phyloP scores from a whole-genome alignment of 257 asterid genomes.

The Buddleja alternifolia region DNA sequence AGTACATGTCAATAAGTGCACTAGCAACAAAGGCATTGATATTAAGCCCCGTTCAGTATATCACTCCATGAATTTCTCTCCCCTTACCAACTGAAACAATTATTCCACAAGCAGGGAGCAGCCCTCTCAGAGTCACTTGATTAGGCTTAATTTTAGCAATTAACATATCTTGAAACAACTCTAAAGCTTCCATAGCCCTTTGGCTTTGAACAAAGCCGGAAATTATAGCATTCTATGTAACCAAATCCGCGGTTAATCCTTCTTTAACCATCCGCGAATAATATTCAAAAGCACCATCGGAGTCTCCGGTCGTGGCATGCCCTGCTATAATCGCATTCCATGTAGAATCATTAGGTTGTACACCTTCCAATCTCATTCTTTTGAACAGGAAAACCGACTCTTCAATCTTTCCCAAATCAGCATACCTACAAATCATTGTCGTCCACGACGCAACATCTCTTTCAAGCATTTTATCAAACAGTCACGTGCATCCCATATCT shows the following conservation, averaged over 20 bases:
- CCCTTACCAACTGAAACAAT: slow-evolving; percentile 45
- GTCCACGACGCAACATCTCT: slow-evolving; percentile 76
- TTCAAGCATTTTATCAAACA: slow-evolving; percentile 56
- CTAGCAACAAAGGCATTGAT: slow-evolving; percentile 58
- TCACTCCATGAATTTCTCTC: slow-evolving; percentile 59
- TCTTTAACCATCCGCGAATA: slow-evolving; percentile 49
- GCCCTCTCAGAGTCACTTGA: slow-evolving; percentile 56
- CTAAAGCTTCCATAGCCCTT: slow-evolving; percentile 45
- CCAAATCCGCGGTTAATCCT: slow-evolving; percentile 55
- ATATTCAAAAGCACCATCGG: slow-evolving; percentile 43
- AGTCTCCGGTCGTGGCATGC: slow-evolving; percentile 55
- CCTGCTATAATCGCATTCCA: slow-evolving; percentile 63
- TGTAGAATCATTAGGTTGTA: slow-evolving; percentile 52
- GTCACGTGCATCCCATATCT: slow-evolving; percentile 40
- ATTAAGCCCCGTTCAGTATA: slow-evolving; percentile 42
- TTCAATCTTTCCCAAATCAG: slow-evolving; percentile 43
- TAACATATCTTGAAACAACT: slow-evolving; percentile 47
- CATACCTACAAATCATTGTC: slow-evolving; percentile 55
- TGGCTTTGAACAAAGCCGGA: slow-evolving; percentile 61
- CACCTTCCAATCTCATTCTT: slow-evolving; percentile 53
- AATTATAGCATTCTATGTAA: slow-evolving; percentile 68
- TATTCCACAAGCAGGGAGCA: slow-evolving; percentile 59
- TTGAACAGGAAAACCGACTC: slow-evolving; percentile 50
- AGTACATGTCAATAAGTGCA: slow-evolving; percentile 69
- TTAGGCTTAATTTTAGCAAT: slow-evolving; percentile 57